Percentiles rank a stretch among this genome's conserved stretches.
phyloP scores from a whole-genome alignment of 2,329 filamentous ascomycete species.

The Fusarium dimerum region DNA sequence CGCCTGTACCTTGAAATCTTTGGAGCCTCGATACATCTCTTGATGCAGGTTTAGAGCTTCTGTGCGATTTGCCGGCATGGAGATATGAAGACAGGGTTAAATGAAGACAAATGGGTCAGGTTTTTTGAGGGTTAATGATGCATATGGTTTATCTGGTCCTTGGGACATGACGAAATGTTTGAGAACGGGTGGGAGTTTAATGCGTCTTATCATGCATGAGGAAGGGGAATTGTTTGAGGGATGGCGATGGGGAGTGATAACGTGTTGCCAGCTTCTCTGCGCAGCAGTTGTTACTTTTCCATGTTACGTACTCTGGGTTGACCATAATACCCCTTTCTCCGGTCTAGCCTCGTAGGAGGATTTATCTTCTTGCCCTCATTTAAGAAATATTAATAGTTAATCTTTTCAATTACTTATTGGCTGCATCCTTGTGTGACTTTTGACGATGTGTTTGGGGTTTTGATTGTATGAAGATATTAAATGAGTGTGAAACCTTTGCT shows the following conservation, averaged over 20 bases:
- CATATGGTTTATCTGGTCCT: slow-evolving; percentile 38
- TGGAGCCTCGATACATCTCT: slow-evolving; percentile 27
- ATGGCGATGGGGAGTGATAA: slow-evolving; percentile 11
- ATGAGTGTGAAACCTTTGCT: no score
- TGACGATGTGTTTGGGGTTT: no score
- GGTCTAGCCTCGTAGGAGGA: slow-evolving; percentile 23
- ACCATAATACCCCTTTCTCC: slow-evolving; percentile 27
- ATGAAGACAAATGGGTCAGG: slow-evolving; percentile 31
- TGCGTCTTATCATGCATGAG: slow-evolving; percentile 13
- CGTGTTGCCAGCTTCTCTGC: slow-evolving; percentile 9
- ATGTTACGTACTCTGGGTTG: slow-evolving; percentile 22
- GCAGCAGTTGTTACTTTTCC: slow-evolving; percentile 6
- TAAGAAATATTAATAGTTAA: slow-evolving; percentile 34
- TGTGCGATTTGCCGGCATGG: slow-evolving; percentile 30
- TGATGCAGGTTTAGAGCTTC: slow-evolving; percentile 22
- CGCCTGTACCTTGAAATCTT: slow-evolving; percentile 34
- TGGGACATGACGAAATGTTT: slow-evolving; percentile 35
- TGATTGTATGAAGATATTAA: no score
- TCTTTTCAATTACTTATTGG: slow-evolving; percentile 15
- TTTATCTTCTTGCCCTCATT: slow-evolving; percentile 34
- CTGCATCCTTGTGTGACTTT: not conserved
- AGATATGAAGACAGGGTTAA: slow-evolving; percentile 29
- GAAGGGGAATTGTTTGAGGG: slow-evolving; percentile 13
- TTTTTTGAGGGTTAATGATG: slow-evolving; percentile 35
- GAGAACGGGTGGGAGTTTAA: slow-evolving; percentile 23